These are phyloP conservation scores for Rhizopogon salebrosus DNA, from an alignment of 768 basidiomycete species.

Conservation along the genomic window DNA sequence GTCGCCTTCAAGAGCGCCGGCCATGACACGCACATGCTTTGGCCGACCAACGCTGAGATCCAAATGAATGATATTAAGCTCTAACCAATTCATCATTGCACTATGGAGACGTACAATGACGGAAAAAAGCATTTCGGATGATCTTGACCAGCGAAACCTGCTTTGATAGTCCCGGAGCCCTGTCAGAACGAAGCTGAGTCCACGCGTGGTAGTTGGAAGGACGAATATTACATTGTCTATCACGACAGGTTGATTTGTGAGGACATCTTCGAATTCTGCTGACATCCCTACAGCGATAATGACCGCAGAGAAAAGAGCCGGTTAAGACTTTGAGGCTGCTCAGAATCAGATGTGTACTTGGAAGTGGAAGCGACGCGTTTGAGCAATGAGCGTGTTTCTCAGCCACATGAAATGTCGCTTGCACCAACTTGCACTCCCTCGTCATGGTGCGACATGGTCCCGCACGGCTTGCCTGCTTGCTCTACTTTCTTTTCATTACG, in stretches of 20 bases:
- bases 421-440: neutral
- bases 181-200: conserved; percentile 33
- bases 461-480: conserved; percentile 7
- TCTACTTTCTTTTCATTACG: conserved; percentile 11
- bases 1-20: conserved; percentile 93
- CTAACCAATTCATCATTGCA: conserved; percentile 25
- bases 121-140: conserved; percentile 99
- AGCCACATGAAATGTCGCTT: neutral
- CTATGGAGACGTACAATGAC: conserved; percentile 73
- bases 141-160: conserved; percentile 98
- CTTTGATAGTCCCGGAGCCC: conserved; percentile 99
- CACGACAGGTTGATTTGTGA: conserved; percentile 98
- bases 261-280: conserved; percentile 85
- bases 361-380: neutral
- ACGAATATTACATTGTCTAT: conserved; percentile 83
- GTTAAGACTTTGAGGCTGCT: neutral
- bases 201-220: conserved; percentile 13
- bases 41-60: conserved; percentile 81
- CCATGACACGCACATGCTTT: conserved; percentile 97
- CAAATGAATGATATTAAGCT: conserved; percentile 17
- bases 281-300: conserved; percentile 46
- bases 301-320: conserved; percentile 4
- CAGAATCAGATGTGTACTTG: neutral
- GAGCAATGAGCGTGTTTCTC: conserved; percentile 2
- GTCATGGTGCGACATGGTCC: neutral